A percentile compares a stretch with the other conserved stretches of the same genome.
Conservation (phyloP, 306 rosid species). For the Inga oerstediana region DNA sequence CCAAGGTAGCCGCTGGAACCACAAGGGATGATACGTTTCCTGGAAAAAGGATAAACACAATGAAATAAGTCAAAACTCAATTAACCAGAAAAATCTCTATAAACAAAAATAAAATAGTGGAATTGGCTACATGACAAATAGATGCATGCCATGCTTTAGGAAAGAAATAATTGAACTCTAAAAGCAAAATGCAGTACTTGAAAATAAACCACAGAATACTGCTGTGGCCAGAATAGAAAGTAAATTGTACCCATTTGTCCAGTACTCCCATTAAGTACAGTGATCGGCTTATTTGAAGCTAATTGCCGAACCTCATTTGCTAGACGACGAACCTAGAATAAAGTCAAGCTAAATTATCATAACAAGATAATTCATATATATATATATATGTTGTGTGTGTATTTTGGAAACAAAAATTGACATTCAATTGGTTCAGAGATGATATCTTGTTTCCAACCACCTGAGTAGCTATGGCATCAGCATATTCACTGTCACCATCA, state of each 20-base stretch:
- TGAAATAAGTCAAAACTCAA: neutral
- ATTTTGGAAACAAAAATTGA: neutral
- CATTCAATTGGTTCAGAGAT: constrained; percentile 5
- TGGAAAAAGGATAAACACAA: constrained; percentile 34
- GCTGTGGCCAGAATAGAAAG: constrained; percentile 2
- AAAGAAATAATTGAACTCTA: neutral
- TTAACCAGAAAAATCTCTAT: neutral
- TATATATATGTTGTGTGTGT: neutral
- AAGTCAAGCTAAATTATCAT: constrained; percentile 19
- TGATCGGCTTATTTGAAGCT: constrained; percentile 50
- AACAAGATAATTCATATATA: neutral
- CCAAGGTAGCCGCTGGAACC: constrained; percentile 81
- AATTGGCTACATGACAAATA: neutral
- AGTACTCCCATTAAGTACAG: constrained; percentile 67
- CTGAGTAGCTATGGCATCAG: constrained; percentile 81
- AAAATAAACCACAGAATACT: constrained; percentile 16
- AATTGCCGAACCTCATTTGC: constrained; percentile 67
- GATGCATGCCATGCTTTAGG: neutral
- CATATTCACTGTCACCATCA: constrained; percentile 62
- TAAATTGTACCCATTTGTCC: constrained; percentile 55
- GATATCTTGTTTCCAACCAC: constrained; percentile 35
- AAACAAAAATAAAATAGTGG: neutral
- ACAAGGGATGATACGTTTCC: constrained; percentile 73
- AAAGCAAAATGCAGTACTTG: neutral
- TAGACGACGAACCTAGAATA: constrained; percentile 71